These are phyloP conservation scores for Stephania cephalantha DNA, from an alignment of 164 flowering plant genomes.

Conservation along the genomic window DNA sequence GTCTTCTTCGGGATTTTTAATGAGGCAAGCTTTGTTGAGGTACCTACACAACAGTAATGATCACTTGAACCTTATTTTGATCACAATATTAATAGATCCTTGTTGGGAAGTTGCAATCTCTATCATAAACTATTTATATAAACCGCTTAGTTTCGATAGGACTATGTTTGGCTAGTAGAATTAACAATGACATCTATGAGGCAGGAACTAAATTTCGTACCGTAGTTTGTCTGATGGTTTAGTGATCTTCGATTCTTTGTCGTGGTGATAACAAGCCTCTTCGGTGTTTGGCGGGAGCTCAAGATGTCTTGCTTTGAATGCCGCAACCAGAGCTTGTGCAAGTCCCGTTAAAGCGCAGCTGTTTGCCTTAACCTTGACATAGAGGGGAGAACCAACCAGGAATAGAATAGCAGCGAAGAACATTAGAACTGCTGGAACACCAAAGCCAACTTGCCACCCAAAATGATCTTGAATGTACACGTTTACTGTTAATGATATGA, in stretches of 20 bases:
- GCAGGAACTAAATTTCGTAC: constrained; percentile 16
- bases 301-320: constrained; percentile 34
- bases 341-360: constrained; percentile 32
- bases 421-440: constrained; percentile 34
- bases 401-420: constrained; percentile 32
- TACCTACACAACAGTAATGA: constrained; percentile 9
- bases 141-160: too few relatives aligned
- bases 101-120: too few relatives aligned
- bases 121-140: too few relatives aligned
- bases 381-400: constrained; percentile 37
- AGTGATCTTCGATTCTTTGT: constrained; percentile 19
- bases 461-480: constrained; percentile 33
- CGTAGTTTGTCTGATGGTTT: constrained; percentile 35
- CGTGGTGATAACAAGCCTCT: constrained; percentile 20
- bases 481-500: constrained; percentile 28
- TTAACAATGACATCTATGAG: too few relatives aligned
- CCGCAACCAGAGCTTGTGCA: constrained; percentile 28
- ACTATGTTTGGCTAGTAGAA: too few relatives aligned
- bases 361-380: constrained; percentile 28
- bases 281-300: constrained; percentile 14
- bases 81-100: background rate
- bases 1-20: constrained; percentile 4
- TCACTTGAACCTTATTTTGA: background rate
- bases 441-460: constrained; percentile 46
- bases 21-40: constrained; percentile 20